Evolutionary conservation across 352 stramenopile genomes (phyloP), one percentile per base, ranked within the genome.

Genomic region (Phytopythium boreale): DNA sequence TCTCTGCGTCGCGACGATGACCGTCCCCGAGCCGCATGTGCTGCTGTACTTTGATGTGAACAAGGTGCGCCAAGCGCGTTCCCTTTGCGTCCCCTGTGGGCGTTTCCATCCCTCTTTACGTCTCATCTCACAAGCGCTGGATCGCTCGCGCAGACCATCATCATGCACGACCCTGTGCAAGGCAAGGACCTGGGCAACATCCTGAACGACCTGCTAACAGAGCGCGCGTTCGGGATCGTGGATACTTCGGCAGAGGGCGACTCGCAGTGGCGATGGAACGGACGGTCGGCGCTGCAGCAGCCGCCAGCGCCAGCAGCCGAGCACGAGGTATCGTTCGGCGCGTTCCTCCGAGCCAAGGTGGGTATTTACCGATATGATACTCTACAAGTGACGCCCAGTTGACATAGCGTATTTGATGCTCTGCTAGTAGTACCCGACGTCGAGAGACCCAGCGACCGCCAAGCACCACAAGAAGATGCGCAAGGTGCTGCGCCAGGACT

Each of bases 1-100:
- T 20, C 20, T 2, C 29, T 22, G 20, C 52, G 20, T 10, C 15
- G 15, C 11, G 22, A 37, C 26, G 2, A 61, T 61, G 56, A 24
- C 56, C 5, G 7, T 19, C 37, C 1, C 14, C n/a, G 57, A 65
- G 24, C 76, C 72, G 31, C 82, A 91, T 50, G 52, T 90, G 58
- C 53, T 93, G 70, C 72, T 93, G 49, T 92, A 89, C 64, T 88
- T 93, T 59, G 84, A 93, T 62, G 82, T 93, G 46, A 93, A 93
- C 66, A 93, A 93, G 76, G 84, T 89, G 14, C 56, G 24, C 29
- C 5, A 11, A 10, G 7, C 34, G 34, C 11, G 34, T 7, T 10
- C 34, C 34, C 11, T 1, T 39, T 14, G 10, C 10, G 34, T 10
- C 34, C 10, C 7, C 34, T 39, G 6, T 39, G 4, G 11, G 8